A percentile compares a stretch with the other conserved stretches of the same genome.
Conservation (phyloP, 2,329 filamentous ascomycete species). For the Diaporthe helianthi region DNA sequence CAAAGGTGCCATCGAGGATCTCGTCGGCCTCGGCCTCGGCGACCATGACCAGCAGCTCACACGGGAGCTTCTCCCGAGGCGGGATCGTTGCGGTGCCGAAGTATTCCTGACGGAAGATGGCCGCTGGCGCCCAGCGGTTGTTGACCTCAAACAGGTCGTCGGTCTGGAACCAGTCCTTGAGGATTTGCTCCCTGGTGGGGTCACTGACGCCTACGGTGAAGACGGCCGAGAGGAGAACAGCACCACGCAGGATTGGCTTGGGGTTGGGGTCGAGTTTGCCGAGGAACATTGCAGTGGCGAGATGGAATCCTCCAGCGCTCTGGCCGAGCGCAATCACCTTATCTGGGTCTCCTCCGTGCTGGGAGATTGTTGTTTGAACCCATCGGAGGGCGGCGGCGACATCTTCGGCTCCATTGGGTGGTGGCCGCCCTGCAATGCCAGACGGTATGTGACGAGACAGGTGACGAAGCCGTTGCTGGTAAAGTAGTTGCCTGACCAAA, state of each 20-base stretch:
- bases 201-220: conserved; percentile 13
- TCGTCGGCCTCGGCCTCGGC: conserved; percentile 36
- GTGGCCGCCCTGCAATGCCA: conserved; percentile 35
- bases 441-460: conserved; percentile 38
- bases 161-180: conserved; percentile 29
- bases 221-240: conserved; percentile 34
- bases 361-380: conserved; percentile 36
- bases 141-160: conserved; percentile 25
- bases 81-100: conserved; percentile 3
- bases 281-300: conserved; percentile 32
- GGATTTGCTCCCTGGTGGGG: neutral
- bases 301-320: conserved; percentile 36
- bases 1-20: conserved; percentile 36
- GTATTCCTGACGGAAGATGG: conserved; percentile 29
- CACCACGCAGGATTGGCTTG: conserved; percentile 23
- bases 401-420: conserved; percentile 36
- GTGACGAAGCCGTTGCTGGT: conserved; percentile 39
- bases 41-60: conserved; percentile 32
- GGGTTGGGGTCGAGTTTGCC: conserved; percentile 32
- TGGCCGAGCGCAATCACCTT: conserved; percentile 36
- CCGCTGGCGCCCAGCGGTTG: conserved; percentile 17
- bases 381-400: conserved; percentile 32
- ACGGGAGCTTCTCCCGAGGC: conserved; percentile 10
- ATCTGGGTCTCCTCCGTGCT: conserved; percentile 36
- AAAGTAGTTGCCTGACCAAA: conserved; percentile 37